phyloP scores from a whole-genome alignment of 2,329 filamentous ascomycete species.

The Periglandula ipomoeae region DNA sequence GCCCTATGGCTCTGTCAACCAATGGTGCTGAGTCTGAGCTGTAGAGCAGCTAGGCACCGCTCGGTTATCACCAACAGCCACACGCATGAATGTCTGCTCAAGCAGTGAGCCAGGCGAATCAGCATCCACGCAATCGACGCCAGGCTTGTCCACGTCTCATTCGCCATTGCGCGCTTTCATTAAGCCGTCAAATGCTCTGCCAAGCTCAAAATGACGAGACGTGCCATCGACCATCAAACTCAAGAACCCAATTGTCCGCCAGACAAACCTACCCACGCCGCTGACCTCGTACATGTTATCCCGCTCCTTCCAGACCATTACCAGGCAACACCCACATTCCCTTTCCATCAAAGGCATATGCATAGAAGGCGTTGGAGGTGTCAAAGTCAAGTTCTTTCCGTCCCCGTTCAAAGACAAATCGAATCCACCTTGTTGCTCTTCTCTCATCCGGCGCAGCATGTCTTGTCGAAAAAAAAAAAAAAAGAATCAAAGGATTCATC shows the following conservation, averaged over 20 bases:
- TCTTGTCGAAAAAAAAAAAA: not conserved
- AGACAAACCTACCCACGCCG: not conserved
- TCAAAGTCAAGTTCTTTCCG: not conserved
- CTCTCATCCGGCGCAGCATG: not conserved
- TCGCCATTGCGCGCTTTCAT: not conserved
- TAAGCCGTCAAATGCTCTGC: not conserved
- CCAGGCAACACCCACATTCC: not conserved
- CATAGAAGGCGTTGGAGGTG: conserved; percentile 25
- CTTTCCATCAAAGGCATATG: conserved; percentile 12
- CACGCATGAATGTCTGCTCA: not conserved
- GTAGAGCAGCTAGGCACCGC: conserved; percentile 16
- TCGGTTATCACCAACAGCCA: not conserved
- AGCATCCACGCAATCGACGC: conserved; percentile 2
- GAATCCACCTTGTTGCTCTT: not conserved
- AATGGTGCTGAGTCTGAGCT: conserved; percentile 51
- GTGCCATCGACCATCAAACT: not conserved
- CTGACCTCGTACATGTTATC: not conserved
- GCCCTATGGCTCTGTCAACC: conserved; percentile 46
- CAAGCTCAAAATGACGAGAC: not conserved
- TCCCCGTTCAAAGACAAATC: not conserved
- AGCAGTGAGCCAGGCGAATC: not conserved
- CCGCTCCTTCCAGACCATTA: not conserved
- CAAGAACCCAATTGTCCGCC: not conserved
- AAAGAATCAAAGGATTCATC: too few relatives aligned
- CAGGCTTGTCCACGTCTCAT: not conserved